A percentile compares a stretch with the other conserved stretches of the same genome.
Conservation (phyloP, 2,329 filamentous ascomycete genomes). For the Bertia moriformis region DNA sequence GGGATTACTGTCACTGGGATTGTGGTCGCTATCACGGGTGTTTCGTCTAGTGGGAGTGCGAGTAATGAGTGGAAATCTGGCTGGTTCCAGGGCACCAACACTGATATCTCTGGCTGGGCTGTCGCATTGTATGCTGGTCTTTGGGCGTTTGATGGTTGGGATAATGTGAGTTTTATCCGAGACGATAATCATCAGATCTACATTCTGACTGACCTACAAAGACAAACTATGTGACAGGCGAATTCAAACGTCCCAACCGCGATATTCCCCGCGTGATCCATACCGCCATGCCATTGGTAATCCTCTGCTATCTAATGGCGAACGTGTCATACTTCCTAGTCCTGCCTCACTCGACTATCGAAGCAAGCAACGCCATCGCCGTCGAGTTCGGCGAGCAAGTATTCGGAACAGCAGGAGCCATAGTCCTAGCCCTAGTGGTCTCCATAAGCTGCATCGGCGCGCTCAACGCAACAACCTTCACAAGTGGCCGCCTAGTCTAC, state of each 20-base stretch:
- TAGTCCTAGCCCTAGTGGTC: constrained; percentile 78
- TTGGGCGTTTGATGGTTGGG: constrained; percentile 98
- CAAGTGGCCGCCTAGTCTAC: constrained; percentile 80
- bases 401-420: constrained; percentile 68
- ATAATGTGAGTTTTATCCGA: constrained; percentile 59
- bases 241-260: constrained; percentile 80
- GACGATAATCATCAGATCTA: neutral
- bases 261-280: constrained; percentile 92
- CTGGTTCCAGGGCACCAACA: constrained; percentile 80
- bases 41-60: constrained; percentile 60
- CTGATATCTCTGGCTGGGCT: constrained; percentile 72
- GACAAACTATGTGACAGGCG: constrained; percentile 95
- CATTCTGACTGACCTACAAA: constrained; percentile 21
- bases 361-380: constrained; percentile 84
- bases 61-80: constrained; percentile 76
- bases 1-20: constrained; percentile 79
- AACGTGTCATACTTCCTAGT: constrained; percentile 93
- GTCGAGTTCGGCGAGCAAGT: constrained; percentile 85
- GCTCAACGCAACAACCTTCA: constrained; percentile 88
- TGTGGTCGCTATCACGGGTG: constrained; percentile 74
- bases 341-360: constrained; percentile 65
- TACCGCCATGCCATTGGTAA: constrained; percentile 88
- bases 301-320: constrained; percentile 75
- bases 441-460: constrained; percentile 86
- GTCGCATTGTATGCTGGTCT: constrained; percentile 88